Evolutionary conservation across 2,329 filamentous ascomycete species (phyloP), one percentile per base, ranked within the genome.

Genomic region (Phaeoacremonium minimum): DNA sequence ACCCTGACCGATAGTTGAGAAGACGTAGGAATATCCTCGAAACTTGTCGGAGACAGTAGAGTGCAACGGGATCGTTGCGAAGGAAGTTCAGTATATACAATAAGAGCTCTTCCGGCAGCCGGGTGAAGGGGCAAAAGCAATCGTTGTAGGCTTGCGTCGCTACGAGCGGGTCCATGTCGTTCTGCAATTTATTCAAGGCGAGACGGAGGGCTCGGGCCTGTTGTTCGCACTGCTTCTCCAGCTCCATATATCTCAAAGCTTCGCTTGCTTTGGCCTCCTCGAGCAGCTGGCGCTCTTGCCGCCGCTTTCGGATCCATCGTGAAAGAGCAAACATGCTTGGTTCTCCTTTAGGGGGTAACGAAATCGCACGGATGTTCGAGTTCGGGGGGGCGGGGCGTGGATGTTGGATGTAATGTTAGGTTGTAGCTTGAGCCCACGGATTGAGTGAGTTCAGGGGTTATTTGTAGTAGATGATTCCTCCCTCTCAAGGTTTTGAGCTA

Each of bases 101-200:
- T 13, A 49, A 19, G 18, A 49, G 37, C 40, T 49, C 46, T 28
- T 46, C 43, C 11, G 46, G 43, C 8, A 49, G 34, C 18, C 39
- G 39, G 29, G 34, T 30, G 28, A 49, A 40, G 34, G 29, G 44
- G 34, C 39, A 45, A 38, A 46, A 26, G 9, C 35, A 36, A 15
- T 34, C 36, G 35, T 46, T 49, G 30, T 44, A 40, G 16, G 43
- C 36, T 20, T 44, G 38, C 14, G 43, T 36, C 33, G 45, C 43
- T 33, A 49, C 26, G 13, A 38, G 38, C 28, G 46, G 45, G 35
- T 47, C 37, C 29, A 43, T 46, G 19, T 35, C 30, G 17, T 28
- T 36, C 18, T 47, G 38, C 15, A 40, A 36, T 11, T 28, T 29
- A 13, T 28, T 28, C 14, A 47, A 33, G 19, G n/a, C 31, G 35